Percentiles rank a stretch among this genome's conserved stretches.
phyloP scores from a whole-genome alignment of 2,329 filamentous ascomycete species.

The Ascochyta clinopodiicola region DNA sequence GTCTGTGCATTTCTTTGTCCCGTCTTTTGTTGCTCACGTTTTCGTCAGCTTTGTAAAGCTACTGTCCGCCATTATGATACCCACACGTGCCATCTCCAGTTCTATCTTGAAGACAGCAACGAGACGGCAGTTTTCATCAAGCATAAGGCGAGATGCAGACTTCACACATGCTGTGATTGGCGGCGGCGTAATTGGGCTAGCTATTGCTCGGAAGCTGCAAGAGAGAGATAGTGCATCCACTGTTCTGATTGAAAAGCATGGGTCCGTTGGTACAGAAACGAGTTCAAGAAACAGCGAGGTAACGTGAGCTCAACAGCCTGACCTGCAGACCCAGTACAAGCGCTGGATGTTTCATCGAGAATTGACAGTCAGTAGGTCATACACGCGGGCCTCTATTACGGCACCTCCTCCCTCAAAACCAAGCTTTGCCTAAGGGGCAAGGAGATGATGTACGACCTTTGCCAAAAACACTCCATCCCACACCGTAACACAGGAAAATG shows the following conservation, averaged over 20 bases:
- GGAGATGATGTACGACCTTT: slow-evolving; percentile 79
- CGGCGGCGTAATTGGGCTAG: slow-evolving; percentile 78
- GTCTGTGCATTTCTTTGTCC: neutral
- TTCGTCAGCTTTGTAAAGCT: neutral
- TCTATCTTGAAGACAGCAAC: neutral
- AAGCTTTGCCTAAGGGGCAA: slow-evolving; percentile 80
- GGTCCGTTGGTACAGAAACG: slow-evolving; percentile 79
- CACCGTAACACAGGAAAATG: slow-evolving; percentile 85
- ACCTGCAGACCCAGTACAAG: neutral
- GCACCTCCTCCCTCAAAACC: slow-evolving; percentile 77
- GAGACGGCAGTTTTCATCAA: slow-evolving; percentile 35
- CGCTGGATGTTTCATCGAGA: neutral
- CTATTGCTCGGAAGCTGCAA: slow-evolving; percentile 76
- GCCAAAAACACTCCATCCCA: slow-evolving; percentile 69
- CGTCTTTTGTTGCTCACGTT: neutral
- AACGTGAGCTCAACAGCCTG: neutral
- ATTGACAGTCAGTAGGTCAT: slow-evolving; percentile 67
- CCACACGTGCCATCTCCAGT: slow-evolving; percentile 12
- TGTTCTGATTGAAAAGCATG: slow-evolving; percentile 81
- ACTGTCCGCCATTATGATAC: slow-evolving; percentile 18
- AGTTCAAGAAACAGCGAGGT: slow-evolving; percentile 89
- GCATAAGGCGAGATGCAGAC: slow-evolving; percentile 54
- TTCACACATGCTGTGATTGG: slow-evolving; percentile 73
- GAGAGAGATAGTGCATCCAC: slow-evolving; percentile 66
- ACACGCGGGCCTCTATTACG: slow-evolving; percentile 94